These are phyloP conservation scores for Trypanosoma cruzi DNA, from an alignment of 208 protist genomes.

Conservation along the genomic window DNA sequence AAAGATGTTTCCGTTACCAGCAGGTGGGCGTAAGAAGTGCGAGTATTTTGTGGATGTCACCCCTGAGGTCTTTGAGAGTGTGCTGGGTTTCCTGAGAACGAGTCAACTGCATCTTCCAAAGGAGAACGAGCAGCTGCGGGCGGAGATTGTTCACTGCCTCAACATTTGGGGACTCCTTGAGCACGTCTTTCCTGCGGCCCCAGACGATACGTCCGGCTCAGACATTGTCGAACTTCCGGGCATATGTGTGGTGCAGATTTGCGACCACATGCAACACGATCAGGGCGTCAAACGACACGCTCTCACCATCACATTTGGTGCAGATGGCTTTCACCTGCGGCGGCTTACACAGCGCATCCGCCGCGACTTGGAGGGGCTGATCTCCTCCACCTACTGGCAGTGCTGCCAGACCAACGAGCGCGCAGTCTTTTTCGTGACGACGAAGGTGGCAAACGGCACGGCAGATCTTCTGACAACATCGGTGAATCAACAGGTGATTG, in stretches of 20 bases:
- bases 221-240: conserved; percentile 53
- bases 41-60: conserved; percentile 81
- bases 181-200: conserved; percentile 54
- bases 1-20: conserved; percentile 41
- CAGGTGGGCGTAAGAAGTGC: conserved; percentile 1
- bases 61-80: conserved; percentile 77
- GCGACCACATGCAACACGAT: conserved; percentile 87
- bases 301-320: conserved; percentile 87
- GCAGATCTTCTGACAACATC: conserved; percentile 85
- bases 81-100: conserved; percentile 77
- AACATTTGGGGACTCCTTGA: conserved; percentile 73
- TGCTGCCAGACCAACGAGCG: conserved; percentile 88
- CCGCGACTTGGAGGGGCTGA: conserved; percentile 65
- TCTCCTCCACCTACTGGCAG: conserved; percentile 91
- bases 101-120: conserved; percentile 56
- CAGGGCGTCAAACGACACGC: conserved; percentile 88
- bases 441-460: conserved; percentile 85
- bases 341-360: conserved; percentile 70
- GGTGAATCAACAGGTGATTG: conserved; percentile 82
- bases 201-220: conserved; percentile 11
- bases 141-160: conserved; percentile 69
- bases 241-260: conserved; percentile 87
- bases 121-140: conserved; percentile 60
- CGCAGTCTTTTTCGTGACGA: conserved; percentile 87
- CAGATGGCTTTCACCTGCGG: conserved; percentile 82